Evolutionary conservation across 2,329 filamentous ascomycete genomes (phyloP).

Genomic region (Rosellinia necatrix): DNA sequence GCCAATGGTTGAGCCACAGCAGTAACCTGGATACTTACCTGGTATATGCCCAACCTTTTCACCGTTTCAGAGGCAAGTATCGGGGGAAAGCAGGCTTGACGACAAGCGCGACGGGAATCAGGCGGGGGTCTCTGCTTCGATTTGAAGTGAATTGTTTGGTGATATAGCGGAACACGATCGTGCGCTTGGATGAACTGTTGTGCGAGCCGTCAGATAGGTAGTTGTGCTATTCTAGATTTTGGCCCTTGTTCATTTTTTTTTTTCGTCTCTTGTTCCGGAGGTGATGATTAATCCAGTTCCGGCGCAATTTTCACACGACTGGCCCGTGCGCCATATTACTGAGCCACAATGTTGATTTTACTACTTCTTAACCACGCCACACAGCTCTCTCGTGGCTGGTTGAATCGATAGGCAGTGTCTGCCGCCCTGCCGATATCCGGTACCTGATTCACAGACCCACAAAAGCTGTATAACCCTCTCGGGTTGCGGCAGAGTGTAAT

Average conservation of each 20-base stretch:
- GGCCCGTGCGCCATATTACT: constrained; percentile 9
- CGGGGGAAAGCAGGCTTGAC: no score
- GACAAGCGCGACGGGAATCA: background rate
- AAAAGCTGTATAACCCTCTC: background rate
- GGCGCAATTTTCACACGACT: background rate
- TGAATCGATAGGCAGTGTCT: background rate
- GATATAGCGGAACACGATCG: background rate
- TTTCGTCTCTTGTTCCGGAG: no score
- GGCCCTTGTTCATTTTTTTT: no score
- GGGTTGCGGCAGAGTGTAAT: constrained; percentile 9
- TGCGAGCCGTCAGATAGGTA: no score
- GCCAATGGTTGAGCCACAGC: no score
- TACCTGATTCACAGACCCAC: constrained; percentile 7
- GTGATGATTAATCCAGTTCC: background rate
- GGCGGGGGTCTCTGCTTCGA: background rate
- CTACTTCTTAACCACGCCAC: no score
- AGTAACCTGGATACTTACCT: no score
- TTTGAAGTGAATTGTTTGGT: background rate
- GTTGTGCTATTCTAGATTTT: no score
- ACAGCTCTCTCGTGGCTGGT: background rate
- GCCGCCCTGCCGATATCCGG: constrained; percentile 12
- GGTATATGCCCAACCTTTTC: no score
- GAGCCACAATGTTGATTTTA: no score
- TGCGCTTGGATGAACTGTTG: no score
- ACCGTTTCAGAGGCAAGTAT: no score